A percentile compares a stretch with the other conserved stretches of the same genome.
phyloP scores from a whole-genome alignment of 1,284 basidiomycete species.

The Flammula alnicola region DNA sequence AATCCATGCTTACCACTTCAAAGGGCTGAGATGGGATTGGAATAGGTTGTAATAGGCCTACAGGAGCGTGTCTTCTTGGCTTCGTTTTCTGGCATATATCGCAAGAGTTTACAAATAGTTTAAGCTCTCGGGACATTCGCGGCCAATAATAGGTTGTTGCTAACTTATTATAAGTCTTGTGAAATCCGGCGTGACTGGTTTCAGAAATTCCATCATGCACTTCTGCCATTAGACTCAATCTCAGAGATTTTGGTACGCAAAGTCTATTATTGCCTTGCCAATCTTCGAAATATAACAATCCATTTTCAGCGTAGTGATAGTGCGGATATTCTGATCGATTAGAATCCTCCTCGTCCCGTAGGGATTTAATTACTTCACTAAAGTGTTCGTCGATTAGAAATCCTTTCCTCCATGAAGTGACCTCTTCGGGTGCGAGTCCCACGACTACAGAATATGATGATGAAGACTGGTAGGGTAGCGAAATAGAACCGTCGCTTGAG shows the following conservation, averaged over 20 bases:
- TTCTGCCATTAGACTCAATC: constrained; percentile 13
- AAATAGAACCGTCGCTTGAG: not conserved
- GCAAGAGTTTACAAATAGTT: constrained; percentile 5
- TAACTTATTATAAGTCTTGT: not conserved
- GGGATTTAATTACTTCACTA: constrained; percentile 1
- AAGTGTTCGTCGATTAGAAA: constrained; percentile 1
- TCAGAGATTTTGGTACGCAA: constrained; percentile 18
- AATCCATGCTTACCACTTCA: constrained; percentile 13
- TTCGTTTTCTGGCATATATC: constrained; percentile 20
- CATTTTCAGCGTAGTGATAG: constrained; percentile 6
- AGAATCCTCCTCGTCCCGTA: constrained; percentile 5
- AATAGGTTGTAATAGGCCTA: constrained; percentile 9
- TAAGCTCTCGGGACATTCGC: not conserved
- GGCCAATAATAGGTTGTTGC: constrained; percentile 16
- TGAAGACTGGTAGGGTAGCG: not conserved
- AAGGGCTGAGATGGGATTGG: constrained; percentile 19
- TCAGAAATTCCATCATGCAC: constrained; percentile 23
- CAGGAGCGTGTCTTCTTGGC: not conserved
- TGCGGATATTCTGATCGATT: not conserved
- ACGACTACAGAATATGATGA: not conserved
- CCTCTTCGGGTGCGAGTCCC: not conserved
- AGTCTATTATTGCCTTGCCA: constrained; percentile 21
- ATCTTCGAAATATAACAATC: constrained; percentile 25
- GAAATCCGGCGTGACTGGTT: constrained; percentile 17
- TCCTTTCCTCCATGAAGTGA: not conserved